A percentile compares a stretch with the other conserved stretches of the same genome.
These are phyloP conservation scores for Arabidopsis thaliana DNA, from an alignment of 345 rosid genomes.

Conservation along the genomic window TAIR10.1 NC_003076.8:531501-532000, in stretches of 20 bases:
- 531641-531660: constrained; percentile 8
- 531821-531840: constrained; percentile 45
- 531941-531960: constrained; percentile 11
- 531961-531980: constrained; percentile 17
- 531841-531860: constrained; percentile 47
- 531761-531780: constrained; percentile 37
- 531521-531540: not conserved
- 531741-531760: constrained; percentile 17
- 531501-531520: not conserved
- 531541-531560: not conserved
- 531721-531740: constrained; percentile 26
- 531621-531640: constrained; percentile 25
- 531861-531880: constrained; percentile 41
- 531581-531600: not conserved
- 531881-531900: constrained; percentile 5
- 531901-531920: not conserved
- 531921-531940: constrained; percentile 19
- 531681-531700: constrained; percentile 33
- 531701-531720: constrained; percentile 40
- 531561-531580: not conserved
- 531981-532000: not conserved
- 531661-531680: constrained; percentile 19
- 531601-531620: constrained; percentile 1
- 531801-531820: constrained; percentile 34
- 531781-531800: constrained; percentile 37